Evolutionary conservation across 495 filamentous ascomycete species (phyloP).

Genomic region (Penicillium bialowiezense): DNA sequence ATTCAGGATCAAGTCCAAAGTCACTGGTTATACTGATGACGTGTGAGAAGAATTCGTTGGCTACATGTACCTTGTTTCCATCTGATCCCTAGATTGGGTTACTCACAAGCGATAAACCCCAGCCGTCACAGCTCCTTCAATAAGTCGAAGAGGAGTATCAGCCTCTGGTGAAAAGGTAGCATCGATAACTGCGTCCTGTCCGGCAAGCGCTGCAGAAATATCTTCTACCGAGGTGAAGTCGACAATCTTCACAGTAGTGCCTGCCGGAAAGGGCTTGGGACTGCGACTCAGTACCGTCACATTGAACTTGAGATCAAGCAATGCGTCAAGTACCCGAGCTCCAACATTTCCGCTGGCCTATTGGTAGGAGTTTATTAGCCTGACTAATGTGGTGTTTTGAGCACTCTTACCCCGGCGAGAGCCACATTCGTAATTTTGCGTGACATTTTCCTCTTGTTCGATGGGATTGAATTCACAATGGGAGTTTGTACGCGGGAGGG

Average conservation of each 20-base stretch:
- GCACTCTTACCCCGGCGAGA: constrained; percentile 11
- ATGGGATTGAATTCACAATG: too few relatives aligned
- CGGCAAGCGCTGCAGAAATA: constrained; percentile 14
- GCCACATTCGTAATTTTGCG: constrained; percentile 13
- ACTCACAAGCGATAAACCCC: constrained; percentile 27
- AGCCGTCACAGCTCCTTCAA: constrained; percentile 16
- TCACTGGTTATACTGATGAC: constrained; percentile 26
- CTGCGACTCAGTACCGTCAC: constrained; percentile 20
- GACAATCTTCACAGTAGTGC: constrained; percentile 12
- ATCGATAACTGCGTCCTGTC: constrained; percentile 24
- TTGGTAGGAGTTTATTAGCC: constrained; percentile 12
- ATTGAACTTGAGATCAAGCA: constrained; percentile 16
- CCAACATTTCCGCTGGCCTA: constrained; percentile 17
- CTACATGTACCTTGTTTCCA: neutral
- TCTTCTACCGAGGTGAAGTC: constrained; percentile 19
- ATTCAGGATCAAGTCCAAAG: constrained; percentile 29
- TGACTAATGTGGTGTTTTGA: neutral
- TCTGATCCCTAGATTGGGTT: neutral
- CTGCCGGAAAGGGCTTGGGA: constrained; percentile 16
- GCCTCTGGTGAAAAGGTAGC: constrained; percentile 15
- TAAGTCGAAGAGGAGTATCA: constrained; percentile 20
- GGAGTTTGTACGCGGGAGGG: too few relatives aligned
- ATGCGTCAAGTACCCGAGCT: constrained; percentile 12
- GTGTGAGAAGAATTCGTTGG: neutral
- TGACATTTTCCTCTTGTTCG: constrained; percentile 9